Percentiles rank a stretch among this genome's conserved stretches.
Evolutionary conservation across 192 early-diverging fungal genomes (phyloP).

Genomic region (Borealophlyctis nickersoniae): DNA sequence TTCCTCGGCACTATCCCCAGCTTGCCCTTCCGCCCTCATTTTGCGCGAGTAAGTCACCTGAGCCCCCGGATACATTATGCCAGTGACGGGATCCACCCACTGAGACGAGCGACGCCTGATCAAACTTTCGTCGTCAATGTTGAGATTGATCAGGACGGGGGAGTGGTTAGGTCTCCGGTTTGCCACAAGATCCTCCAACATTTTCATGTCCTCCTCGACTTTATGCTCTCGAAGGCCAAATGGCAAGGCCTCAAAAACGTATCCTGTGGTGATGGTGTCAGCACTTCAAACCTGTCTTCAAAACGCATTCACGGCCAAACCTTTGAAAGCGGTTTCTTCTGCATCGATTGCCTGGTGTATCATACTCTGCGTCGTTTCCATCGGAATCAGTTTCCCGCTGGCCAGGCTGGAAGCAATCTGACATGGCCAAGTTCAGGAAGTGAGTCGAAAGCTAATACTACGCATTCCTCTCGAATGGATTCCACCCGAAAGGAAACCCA

Average conservation of each 20-base stretch:
- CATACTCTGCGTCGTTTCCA: conserved; percentile 18
- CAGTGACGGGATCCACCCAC: conserved; percentile 43
- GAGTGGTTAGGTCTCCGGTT: conserved; percentile 10
- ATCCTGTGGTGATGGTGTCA: conserved; percentile 6
- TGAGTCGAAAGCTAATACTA: no score
- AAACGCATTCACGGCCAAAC: background rate
- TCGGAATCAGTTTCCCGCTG: conserved; percentile 20
- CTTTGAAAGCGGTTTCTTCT: conserved; percentile 27
- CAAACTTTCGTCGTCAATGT: conserved; percentile 36
- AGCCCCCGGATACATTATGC: conserved; percentile 37
- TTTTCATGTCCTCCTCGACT: conserved; percentile 15
- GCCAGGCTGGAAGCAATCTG: conserved; percentile 20
- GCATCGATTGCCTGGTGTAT: conserved; percentile 8
- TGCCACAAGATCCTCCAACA: conserved; percentile 8
- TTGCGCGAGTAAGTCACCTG: conserved; percentile 41
- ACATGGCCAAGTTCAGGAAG: background rate
- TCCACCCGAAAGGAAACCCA: background rate
- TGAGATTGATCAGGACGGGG: conserved; percentile 35
- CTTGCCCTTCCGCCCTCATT: conserved; percentile 34
- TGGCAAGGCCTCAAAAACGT: conserved; percentile 37
- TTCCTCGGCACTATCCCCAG: conserved; percentile 8
- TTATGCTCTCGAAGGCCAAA: background rate
- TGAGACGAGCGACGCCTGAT: conserved; percentile 25
- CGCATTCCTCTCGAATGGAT: background rate
- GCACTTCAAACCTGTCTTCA: background rate